Percentiles rank a stretch among this genome's conserved stretches.
Evolutionary conservation across 805 yeast species (phyloP).

Genomic region (Monosporozyma aerobia): DNA sequence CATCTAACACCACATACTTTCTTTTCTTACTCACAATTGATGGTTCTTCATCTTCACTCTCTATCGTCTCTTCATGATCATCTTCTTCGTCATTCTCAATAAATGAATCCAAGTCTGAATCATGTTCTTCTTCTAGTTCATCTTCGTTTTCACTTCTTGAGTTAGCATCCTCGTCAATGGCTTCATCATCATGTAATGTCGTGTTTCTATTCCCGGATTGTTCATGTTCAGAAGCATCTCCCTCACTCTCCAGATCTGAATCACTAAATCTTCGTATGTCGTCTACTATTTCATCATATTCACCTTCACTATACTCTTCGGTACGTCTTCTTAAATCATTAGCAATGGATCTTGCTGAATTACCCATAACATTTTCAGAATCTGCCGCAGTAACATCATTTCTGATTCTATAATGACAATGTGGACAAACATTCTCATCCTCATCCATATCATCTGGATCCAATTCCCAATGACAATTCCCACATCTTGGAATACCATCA

Average conservation of each 20-base stretch:
- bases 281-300: slow-evolving; percentile 9
- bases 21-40: slow-evolving; percentile 1
- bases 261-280: slow-evolving; percentile 6
- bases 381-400: slow-evolving; percentile 10
- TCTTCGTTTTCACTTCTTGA: slow-evolving; percentile 10
- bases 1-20: neutral
- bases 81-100: slow-evolving; percentile 13
- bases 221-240: slow-evolving; percentile 1
- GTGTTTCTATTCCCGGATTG: slow-evolving; percentile 1
- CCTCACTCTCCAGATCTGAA: slow-evolving; percentile 6
- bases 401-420: slow-evolving; percentile 51
- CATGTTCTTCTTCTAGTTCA: slow-evolving; percentile 8
- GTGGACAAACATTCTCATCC: slow-evolving; percentile 50
- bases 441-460: slow-evolving; percentile 20
- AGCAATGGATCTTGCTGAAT: neutral
- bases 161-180: slow-evolving; percentile 9
- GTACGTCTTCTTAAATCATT: slow-evolving; percentile 2
- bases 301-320: slow-evolving; percentile 24
- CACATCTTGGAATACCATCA: slow-evolving; percentile 69
- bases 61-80: slow-evolving; percentile 1
- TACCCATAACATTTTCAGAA: slow-evolving; percentile 1
- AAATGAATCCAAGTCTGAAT: slow-evolving; percentile 15
- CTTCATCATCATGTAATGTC: slow-evolving; percentile 9
- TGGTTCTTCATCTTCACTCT: slow-evolving; percentile 1
- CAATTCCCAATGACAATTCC: slow-evolving; percentile 74